Percentiles rank a stretch among this genome's conserved stretches.
These are phyloP conservation scores for Porcisia deanei DNA, from an alignment of 208 protist species.

Conservation along the genomic window DNA sequence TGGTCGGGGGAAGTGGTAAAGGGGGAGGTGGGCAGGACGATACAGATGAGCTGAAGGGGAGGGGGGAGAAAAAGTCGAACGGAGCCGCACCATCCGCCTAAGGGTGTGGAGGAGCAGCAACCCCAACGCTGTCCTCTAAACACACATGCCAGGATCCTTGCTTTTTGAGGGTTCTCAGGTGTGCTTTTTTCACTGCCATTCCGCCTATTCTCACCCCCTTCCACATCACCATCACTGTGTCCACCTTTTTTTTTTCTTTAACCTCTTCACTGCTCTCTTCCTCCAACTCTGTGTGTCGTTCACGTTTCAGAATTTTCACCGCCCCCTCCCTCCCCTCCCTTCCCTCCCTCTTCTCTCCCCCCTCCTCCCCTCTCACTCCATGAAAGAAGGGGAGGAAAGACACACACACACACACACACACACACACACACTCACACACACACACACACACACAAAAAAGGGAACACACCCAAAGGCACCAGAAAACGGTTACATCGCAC, in stretches of 20 bases:
- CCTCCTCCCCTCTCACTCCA: neutral
- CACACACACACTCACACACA: neutral
- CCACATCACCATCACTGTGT: neutral
- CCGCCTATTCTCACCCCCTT: neutral
- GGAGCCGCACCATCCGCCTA: neutral
- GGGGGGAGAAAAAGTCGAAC: neutral
- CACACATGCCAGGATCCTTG: neutral
- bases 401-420: neutral
- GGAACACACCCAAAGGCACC: no score
- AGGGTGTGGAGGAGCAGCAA: neutral
- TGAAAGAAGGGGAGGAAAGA: neutral
- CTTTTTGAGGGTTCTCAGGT: neutral
- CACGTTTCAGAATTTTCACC: neutral
- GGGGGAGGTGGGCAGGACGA: neutral
- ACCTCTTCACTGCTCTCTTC: no score
- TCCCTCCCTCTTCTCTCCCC: neutral
- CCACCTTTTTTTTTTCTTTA: neutral
- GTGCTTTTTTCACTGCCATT: neutral
- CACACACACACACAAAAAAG: neutral
- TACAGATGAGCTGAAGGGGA: neutral
- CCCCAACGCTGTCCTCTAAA: neutral
- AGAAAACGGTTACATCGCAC: no score
- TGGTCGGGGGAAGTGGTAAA: neutral
- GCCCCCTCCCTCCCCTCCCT: neutral
- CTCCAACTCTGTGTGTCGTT: neutral